Evolutionary conservation across 192 early-diverging fungal species (phyloP), one percentile per base, ranked within the genome.

Genomic region (Rhizophagus clarus): DNA sequence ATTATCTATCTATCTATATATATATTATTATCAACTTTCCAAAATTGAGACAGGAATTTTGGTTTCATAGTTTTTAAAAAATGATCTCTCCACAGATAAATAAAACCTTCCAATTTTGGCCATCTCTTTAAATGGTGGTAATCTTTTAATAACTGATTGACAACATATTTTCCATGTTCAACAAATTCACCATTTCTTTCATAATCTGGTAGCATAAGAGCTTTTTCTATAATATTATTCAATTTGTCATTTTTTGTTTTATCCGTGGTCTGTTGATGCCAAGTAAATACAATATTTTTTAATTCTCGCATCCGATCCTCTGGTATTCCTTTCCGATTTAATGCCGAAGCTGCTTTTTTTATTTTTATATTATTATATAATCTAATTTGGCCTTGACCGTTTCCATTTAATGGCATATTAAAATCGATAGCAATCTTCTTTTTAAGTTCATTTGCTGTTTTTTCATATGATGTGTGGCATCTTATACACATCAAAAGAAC

Each of bases 381-480:
- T 20, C 71, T 20, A 15, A 85, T 64, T 82, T 80, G 79, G 1
- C 82, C 80, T 47, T 37, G 72, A 20, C 84, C 84, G 60, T 85
- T 82, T 62, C 84, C 84, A 56, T 85, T 82, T 62, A 85, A 56
- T 0, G 84, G 77, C 12, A 78, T 61, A 72, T 79, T 51, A 71
- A 76, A 83, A 64, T 79, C 40, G 29, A 45, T 29, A 4, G 62
- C 76, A 40, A 76, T 61, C 32, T 76, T 1, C 28, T 85, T 81
- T 71, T 85, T 85, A 3, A 81, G 42, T 11, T 75, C 37, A 4
- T 62, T 42, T 2, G 84, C 84, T 28, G 76, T 20, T 7, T 22
- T 31, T 66, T 85, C 84, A 64, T 85, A 85, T 17, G 5, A 11
- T 31, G 68, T 31, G 63, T 85, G 84, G 42, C 84, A 85, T 1